Evolutionary conservation across 2,329 filamentous ascomycete genomes (phyloP), one percentile per base, ranked within the genome.

Genomic region (Thelonectria discophora): DNA sequence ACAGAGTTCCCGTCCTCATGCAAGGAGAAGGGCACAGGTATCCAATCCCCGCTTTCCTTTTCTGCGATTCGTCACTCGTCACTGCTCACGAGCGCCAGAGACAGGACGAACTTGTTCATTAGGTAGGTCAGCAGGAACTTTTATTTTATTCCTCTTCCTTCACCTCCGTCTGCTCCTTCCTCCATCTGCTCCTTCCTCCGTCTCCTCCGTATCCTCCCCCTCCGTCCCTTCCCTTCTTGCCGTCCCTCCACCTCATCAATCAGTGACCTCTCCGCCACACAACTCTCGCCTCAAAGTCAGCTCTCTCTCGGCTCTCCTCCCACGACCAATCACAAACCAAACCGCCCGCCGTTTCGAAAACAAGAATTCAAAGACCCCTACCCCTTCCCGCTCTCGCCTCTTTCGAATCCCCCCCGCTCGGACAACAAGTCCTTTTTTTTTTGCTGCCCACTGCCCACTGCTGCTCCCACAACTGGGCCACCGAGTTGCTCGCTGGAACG

Each of bases 371-470:
- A 30, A 30, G 43, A 47, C 54, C 54, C 54, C 54, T 56, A 46
- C 27, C 34, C 54, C 50, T 46, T 50, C 57, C 45, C 34, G 50
- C 21, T 40, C 48, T 51, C 58, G 32, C 40, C 58, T n/a, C n/a
- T n/a, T n/a, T n/a, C n/a, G n/a, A n/a, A n/a, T n/a, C n/a, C n/a
- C n/a, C n/a, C 42, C 58, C 40, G 53, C 43, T 40, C 48, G 46
- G 32, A 24, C 24, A 24, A 24, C 24, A 24, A 24, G 24, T 7
- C 34, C 21, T 34, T 42, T 43, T 11, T 43, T 42, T 30, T 48
- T 48, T 56, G n/a, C n/a, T n/a, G n/a, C n/a, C n/a, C n/a, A n/a
- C 37, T 39, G 13, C 42, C 20, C 11, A n/a, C 5, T n/a, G 9
- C 32, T 48, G 32, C 32, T 9, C 7, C 32, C 13, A 11, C 32